Conservation (phyloP, 208 protist species). For the Naegleria lovaniensis region DNA sequence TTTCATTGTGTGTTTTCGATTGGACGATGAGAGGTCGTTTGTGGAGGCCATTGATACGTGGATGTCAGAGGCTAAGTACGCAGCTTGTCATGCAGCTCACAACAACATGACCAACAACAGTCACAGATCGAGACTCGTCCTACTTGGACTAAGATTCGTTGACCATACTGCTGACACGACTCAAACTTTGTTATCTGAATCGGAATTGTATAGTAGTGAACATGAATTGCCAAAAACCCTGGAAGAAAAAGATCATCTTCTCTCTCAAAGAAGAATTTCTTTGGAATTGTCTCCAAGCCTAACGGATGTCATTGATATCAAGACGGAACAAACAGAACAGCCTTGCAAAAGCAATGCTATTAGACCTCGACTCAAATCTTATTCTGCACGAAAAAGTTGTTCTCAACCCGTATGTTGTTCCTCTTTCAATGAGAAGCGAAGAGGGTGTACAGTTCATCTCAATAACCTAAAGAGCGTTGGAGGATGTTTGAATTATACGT, state of each 20-base stretch:
- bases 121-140: not conserved
- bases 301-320: not conserved
- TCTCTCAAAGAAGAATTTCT: not conserved
- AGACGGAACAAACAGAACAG: not conserved
- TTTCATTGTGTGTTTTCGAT: not conserved
- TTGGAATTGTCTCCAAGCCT: not conserved
- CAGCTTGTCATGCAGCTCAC: not conserved
- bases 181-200: not conserved
- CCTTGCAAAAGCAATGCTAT: not conserved
- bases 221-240: not conserved
- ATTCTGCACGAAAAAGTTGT: not conserved
- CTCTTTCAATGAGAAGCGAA: not conserved
- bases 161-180: no score
- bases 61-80: not conserved
- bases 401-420: not conserved
- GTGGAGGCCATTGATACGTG: not conserved
- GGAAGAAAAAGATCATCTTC: not conserved
- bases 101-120: no score
- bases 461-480: not conserved
- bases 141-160: not conserved
- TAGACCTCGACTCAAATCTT: not conserved
- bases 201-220: not conserved
- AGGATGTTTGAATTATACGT: not conserved
- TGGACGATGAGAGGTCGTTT: not conserved
- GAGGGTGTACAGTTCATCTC: not conserved